These are phyloP conservation scores for Lophium mytilinum DNA, from an alignment of 495 filamentous ascomycete genomes.

Conservation along the genomic window DNA sequence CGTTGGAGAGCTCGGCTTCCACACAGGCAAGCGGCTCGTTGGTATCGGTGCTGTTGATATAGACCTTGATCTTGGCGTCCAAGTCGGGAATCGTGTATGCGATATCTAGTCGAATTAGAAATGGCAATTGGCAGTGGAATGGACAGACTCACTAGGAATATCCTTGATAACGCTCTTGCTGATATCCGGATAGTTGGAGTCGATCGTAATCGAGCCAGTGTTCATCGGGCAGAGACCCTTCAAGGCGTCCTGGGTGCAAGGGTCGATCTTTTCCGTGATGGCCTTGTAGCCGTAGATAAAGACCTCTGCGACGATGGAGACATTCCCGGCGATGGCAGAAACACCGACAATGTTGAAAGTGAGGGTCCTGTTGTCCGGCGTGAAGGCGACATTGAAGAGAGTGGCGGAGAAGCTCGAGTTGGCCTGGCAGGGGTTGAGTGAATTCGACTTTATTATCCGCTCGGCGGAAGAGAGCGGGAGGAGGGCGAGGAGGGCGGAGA, in stretches of 20 bases:
- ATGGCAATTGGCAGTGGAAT: not conserved
- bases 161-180: conserved; percentile 44
- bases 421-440: conserved; percentile 35
- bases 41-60: conserved; percentile 56
- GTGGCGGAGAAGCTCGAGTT: conserved; percentile 81
- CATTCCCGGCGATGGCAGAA: conserved; percentile 77
- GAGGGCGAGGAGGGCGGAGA: conserved; percentile 19
- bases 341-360: conserved; percentile 71
- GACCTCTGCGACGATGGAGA: conserved; percentile 67
- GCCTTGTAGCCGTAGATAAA: conserved; percentile 75
- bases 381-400: conserved; percentile 73
- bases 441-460: conserved; percentile 31
- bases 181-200: conserved; percentile 53
- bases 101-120: conserved; percentile 44
- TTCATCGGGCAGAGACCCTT: conserved; percentile 89
- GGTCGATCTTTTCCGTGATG: conserved; percentile 57
- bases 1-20: conserved; percentile 82
- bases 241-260: conserved; percentile 58
- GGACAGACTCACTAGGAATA: conserved; percentile 55
- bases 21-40: conserved; percentile 71
- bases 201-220: conserved; percentile 68
- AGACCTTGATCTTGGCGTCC: conserved; percentile 76
- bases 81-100: conserved; percentile 88
- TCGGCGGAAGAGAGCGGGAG: conserved; percentile 28
- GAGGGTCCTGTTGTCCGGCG: conserved; percentile 63